phyloP scores from a whole-genome alignment of 2,329 filamentous ascomycete genomes.

The Chaetomiaceae sp. region DNA sequence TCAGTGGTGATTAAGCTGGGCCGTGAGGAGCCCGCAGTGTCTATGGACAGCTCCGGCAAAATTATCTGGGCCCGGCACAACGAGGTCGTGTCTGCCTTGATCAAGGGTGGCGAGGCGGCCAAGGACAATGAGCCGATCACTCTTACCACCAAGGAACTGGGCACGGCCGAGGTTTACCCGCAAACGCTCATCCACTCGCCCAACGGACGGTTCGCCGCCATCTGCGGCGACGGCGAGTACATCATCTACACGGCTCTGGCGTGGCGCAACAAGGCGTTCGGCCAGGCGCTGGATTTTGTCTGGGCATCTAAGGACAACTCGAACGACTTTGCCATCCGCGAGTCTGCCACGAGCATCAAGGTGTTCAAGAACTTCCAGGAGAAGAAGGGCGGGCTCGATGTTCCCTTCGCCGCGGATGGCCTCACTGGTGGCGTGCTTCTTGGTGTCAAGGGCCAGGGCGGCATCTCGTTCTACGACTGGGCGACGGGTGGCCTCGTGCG shows the following conservation, averaged over 20 bases:
- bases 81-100: slow-evolving; percentile 89
- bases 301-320: slow-evolving; percentile 97
- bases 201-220: slow-evolving; percentile 76
- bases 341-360: slow-evolving; percentile 90
- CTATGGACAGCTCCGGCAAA: slow-evolving; percentile 94
- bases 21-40: slow-evolving; percentile 92
- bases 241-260: slow-evolving; percentile 97
- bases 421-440: slow-evolving; percentile 83
- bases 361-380: slow-evolving; percentile 98
- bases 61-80: slow-evolving; percentile 94
- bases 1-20: slow-evolving; percentile 97
- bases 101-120: slow-evolving; percentile 80
- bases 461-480: slow-evolving; percentile 97
- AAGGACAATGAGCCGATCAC: slow-evolving; percentile 87
- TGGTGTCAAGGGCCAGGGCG: slow-evolving; percentile 90
- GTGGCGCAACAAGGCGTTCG: slow-evolving; percentile 96
- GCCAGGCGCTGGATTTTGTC: slow-evolving; percentile 89
- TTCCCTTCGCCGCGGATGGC: slow-evolving; percentile 91
- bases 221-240: slow-evolving; percentile 95
- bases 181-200: slow-evolving; percentile 93
- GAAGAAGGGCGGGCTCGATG: slow-evolving; percentile 79
- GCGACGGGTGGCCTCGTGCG: slow-evolving; percentile 80
- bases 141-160: slow-evolving; percentile 87
- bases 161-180: slow-evolving; percentile 93
- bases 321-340: slow-evolving; percentile 96